These are phyloP conservation scores for Gossypium lobatum DNA, from an alignment of 441 rosid species.

Conservation along the genomic window DNA sequence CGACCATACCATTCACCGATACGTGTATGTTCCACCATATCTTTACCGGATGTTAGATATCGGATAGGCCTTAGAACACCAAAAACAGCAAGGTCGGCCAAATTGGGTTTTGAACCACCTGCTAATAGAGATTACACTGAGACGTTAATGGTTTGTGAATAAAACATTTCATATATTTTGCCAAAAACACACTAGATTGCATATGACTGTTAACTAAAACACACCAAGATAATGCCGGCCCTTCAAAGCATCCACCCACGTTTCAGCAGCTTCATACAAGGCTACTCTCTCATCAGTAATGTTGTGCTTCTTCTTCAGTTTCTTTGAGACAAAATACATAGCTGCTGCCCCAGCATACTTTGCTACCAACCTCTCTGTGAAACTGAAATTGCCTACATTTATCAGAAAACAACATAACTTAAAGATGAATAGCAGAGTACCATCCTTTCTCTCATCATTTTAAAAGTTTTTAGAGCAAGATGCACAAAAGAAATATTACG, in stretches of 20 bases:
- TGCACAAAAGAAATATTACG: neutral
- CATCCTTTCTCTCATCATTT: neutral
- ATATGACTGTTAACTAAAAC: neutral
- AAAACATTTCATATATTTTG: neutral
- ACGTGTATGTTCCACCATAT: conserved; percentile 85
- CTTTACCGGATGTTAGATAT: conserved; percentile 68
- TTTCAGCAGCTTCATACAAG: conserved; percentile 81
- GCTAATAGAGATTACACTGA: conserved; percentile 5
- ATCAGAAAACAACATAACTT: neutral
- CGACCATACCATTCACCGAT: conserved; percentile 81
- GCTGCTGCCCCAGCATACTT: conserved; percentile 92
- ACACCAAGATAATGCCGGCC: conserved; percentile 45
- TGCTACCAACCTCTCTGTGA: conserved; percentile 67
- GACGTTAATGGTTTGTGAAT: neutral
- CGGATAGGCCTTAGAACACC: conserved; percentile 92
- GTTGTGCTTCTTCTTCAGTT: conserved; percentile 82
- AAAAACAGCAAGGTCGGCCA: conserved; percentile 87
- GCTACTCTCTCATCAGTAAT: conserved; percentile 84
- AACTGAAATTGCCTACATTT: conserved; percentile 77
- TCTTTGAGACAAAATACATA: conserved; percentile 90
- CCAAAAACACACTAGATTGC: neutral
- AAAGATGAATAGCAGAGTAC: neutral
- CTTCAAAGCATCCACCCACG: conserved; percentile 79
- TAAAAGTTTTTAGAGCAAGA: neutral
- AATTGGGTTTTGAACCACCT: conserved; percentile 81